Evolutionary conservation across 371 early-diverging fungal genomes (phyloP).

Genomic region (Rhizopus microsporus): DNA sequence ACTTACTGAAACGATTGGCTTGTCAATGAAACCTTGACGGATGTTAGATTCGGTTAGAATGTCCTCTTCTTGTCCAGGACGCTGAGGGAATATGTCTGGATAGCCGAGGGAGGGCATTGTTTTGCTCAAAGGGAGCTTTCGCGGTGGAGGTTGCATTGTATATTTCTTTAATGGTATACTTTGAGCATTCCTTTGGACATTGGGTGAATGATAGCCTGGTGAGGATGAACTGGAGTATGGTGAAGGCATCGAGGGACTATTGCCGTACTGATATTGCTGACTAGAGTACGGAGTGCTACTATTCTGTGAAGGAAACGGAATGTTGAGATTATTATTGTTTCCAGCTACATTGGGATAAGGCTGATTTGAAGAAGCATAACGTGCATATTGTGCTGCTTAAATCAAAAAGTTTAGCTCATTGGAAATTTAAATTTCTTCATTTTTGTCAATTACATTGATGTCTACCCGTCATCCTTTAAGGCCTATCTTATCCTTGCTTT

Average conservation of each 20-base stretch:
- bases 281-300: constrained; percentile 19
- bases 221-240: constrained; percentile 51
- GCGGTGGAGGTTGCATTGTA: constrained; percentile 51
- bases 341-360: constrained; percentile 29
- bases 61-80: constrained; percentile 61
- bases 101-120: constrained; percentile 56
- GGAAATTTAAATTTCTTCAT: background rate
- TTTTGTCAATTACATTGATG: constrained; percentile 26
- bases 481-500: background rate
- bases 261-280: constrained; percentile 27
- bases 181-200: constrained; percentile 17
- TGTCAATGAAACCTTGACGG: constrained; percentile 70
- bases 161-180: constrained; percentile 48
- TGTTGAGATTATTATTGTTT: constrained; percentile 33
- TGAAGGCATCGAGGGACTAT: constrained; percentile 42
- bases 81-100: constrained; percentile 73
- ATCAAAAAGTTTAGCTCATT: background rate
- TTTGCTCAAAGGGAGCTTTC: constrained; percentile 45
- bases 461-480: constrained; percentile 27
- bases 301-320: constrained; percentile 37
- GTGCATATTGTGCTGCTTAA: constrained; percentile 43
- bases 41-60: constrained; percentile 67
- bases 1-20: constrained; percentile 52
- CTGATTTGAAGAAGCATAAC: constrained; percentile 41
- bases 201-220: constrained; percentile 50